phyloP scores from a whole-genome alignment of 225 moss, liverwort and hornwort genomes.

The Physcomitrium patens region DNA sequence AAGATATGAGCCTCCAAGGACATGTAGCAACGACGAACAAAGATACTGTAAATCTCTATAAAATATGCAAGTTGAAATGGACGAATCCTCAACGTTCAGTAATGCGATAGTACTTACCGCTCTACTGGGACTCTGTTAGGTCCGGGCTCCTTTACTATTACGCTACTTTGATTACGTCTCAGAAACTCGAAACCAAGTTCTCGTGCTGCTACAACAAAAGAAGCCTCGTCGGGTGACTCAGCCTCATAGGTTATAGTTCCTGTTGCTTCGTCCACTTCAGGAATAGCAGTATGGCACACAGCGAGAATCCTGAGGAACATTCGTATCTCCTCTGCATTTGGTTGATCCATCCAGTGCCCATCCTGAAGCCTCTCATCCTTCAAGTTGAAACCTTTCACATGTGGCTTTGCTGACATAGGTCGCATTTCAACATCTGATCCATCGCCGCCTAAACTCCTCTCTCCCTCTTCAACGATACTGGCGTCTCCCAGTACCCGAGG shows the following conservation, averaged over 20 bases:
- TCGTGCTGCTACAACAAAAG: conserved; percentile 89
- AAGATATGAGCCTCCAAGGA: background rate
- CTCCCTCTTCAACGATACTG: conserved; percentile 43
- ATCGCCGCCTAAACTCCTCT: conserved; percentile 34
- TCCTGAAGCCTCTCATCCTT: conserved; percentile 83
- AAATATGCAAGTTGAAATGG: too few species aligned
- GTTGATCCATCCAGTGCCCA: conserved; percentile 74
- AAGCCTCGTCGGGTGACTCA: conserved; percentile 93
- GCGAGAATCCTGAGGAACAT: conserved; percentile 89
- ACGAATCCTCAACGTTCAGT: too few species aligned
- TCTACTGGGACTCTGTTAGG: conserved; percentile 53
- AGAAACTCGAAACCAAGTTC: conserved; percentile 92
- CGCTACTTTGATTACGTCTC: conserved; percentile 86
- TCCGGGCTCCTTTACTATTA: conserved; percentile 78
- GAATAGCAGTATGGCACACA: conserved; percentile 96
- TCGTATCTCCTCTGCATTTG: conserved; percentile 75
- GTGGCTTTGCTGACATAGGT: conserved; percentile 51
- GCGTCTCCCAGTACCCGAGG: conserved; percentile 71
- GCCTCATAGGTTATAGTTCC: conserved; percentile 79
- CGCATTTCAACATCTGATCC: conserved; percentile 69
- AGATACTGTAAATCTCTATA: background rate
- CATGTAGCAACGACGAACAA: background rate
- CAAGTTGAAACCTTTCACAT: conserved; percentile 82
- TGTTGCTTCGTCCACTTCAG: conserved; percentile 78
- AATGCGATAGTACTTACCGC: conserved; percentile 47